Percentiles rank a stretch among this genome's conserved stretches.
Conservation (phyloP, 2,329 filamentous ascomycete genomes). For the Penicillium corylophilum region DNA sequence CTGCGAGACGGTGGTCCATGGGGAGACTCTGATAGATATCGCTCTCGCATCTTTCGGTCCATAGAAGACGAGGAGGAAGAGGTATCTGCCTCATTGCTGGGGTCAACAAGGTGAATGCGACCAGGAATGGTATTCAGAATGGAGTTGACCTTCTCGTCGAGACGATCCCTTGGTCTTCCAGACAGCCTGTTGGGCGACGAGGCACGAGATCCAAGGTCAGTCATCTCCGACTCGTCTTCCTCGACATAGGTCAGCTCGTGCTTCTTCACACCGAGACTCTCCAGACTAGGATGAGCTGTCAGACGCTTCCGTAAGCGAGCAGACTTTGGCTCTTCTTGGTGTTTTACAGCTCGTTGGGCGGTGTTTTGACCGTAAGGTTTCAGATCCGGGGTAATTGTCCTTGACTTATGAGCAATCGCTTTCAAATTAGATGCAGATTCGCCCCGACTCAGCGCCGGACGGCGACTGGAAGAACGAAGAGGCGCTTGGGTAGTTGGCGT, state of each 20-base stretch:
- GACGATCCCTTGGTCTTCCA: slow-evolving; percentile 59
- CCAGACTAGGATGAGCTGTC: slow-evolving; percentile 33
- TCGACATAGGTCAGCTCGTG: slow-evolving; percentile 25
- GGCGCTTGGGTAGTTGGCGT: slow-evolving; percentile 6
- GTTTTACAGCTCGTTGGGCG: slow-evolving; percentile 17
- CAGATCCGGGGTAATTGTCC: slow-evolving; percentile 17
- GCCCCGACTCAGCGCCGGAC: slow-evolving; percentile 14
- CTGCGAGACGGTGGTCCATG: slow-evolving; percentile 43
- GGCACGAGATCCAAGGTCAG: slow-evolving; percentile 23
- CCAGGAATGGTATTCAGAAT: slow-evolving; percentile 76
- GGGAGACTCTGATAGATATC: slow-evolving; percentile 34
- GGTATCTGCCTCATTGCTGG: slow-evolving; percentile 37
- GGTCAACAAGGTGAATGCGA: slow-evolving; percentile 69
- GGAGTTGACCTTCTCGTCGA: slow-evolving; percentile 77
- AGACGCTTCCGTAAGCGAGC: slow-evolving; percentile 29
- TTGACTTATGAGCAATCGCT: slow-evolving; percentile 14
- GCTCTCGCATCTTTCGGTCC: slow-evolving; percentile 44
- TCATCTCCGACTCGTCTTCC: slow-evolving; percentile 17
- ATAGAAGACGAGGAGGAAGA: slow-evolving; percentile 35
- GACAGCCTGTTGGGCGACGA: slow-evolving; percentile 45
- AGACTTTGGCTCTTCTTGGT: slow-evolving; percentile 24
- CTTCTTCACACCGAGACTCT: slow-evolving; percentile 32
- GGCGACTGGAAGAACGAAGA: slow-evolving; percentile 8
- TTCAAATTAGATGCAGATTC: slow-evolving; percentile 20
- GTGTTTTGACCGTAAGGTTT: slow-evolving; percentile 19